phyloP scores from a whole-genome alignment of 805 yeast genomes.

The Candida maris region DNA sequence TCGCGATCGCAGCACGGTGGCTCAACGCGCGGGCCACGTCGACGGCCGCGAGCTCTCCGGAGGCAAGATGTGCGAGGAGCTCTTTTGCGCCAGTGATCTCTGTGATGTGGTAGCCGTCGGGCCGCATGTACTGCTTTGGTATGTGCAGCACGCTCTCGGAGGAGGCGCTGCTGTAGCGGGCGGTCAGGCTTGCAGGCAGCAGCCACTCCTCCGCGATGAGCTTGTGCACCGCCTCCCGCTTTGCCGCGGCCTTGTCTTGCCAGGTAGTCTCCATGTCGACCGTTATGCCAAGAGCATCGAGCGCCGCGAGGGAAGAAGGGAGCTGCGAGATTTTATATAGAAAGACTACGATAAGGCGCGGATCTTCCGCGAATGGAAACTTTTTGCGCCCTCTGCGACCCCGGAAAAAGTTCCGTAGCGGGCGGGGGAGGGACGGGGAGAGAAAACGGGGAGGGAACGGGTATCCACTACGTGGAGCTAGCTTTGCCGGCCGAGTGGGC shows the following conservation, averaged over 20 bases:
- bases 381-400: too few relatives aligned
- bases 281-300: too few relatives aligned
- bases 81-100: not conserved
- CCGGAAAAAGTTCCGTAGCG: too few relatives aligned
- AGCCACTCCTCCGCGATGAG: not conserved
- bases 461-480: too few relatives aligned
- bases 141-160: not conserved
- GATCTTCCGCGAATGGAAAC: too few relatives aligned
- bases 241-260: not conserved
- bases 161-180: not conserved
- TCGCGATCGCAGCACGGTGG: slow-evolving; percentile 25
- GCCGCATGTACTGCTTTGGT: not conserved
- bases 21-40: slow-evolving; percentile 17
- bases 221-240: not conserved
- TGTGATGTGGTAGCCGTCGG: not conserved
- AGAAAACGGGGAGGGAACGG: too few relatives aligned
- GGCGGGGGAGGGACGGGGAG: too few relatives aligned
- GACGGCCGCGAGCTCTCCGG: not conserved
- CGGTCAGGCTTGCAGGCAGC: not conserved
- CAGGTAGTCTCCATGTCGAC: too few relatives aligned
- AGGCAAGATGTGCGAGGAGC: not conserved
- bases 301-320: too few relatives aligned
- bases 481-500: too few relatives aligned
- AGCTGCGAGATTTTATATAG: too few relatives aligned
- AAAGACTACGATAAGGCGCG: too few relatives aligned